Conservation (phyloP, 2,329 filamentous ascomycete species). For the Apiospora hydei region DNA sequence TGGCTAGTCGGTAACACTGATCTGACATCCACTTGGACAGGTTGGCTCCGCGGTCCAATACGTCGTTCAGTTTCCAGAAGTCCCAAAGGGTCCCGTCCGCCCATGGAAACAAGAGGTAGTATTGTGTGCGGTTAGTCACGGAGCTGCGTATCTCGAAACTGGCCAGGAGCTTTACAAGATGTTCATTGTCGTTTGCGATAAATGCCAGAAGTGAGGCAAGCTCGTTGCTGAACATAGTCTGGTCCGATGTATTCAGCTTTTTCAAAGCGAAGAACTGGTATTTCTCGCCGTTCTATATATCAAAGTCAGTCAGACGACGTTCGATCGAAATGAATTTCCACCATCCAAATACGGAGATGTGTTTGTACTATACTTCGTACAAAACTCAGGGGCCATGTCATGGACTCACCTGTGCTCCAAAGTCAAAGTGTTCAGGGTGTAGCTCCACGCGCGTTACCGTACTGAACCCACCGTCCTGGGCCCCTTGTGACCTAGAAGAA, state of each 20-base stretch:
- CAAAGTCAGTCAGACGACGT: neutral
- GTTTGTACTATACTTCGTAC: neutral
- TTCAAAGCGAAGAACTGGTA: neutral
- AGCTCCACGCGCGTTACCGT: neutral
- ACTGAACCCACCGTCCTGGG: neutral
- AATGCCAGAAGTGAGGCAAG: neutral
- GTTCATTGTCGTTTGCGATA: neutral
- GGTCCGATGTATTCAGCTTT: neutral
- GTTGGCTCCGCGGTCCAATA: conserved; percentile 31
- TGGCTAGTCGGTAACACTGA: neutral
- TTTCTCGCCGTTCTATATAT: neutral
- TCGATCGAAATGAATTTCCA: too few species aligned
- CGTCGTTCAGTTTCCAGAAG: conserved; percentile 29
- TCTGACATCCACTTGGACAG: neutral
- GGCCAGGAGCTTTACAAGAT: neutral
- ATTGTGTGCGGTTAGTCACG: neutral
- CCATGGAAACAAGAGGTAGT: conserved; percentile 34
- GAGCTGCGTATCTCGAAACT: neutral
- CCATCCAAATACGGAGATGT: too few species aligned
- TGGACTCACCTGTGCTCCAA: neutral
- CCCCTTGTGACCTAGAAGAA: neutral
- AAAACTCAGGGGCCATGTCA: too few species aligned
- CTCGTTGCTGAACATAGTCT: neutral
- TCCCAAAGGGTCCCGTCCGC: conserved; percentile 30
- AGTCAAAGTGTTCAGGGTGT: neutral